A percentile compares a stretch with the other conserved stretches of the same genome.
Conservation (phyloP, 176 grass and related monocot species). For the Melocanna baccifera region DNA sequence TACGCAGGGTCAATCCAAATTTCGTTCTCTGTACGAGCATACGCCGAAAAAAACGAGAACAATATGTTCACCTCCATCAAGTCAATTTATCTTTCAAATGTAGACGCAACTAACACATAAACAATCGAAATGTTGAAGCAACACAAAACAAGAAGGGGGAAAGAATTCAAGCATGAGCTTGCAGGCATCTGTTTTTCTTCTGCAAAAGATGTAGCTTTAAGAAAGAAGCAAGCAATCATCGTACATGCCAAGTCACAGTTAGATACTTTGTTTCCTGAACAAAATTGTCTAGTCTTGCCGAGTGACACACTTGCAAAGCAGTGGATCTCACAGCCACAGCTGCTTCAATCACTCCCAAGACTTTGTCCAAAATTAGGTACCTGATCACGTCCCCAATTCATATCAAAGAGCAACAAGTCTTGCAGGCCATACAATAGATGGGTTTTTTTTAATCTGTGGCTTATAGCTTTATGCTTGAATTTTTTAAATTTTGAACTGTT, state of each 20-base stretch:
- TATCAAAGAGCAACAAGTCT: neutral
- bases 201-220: neutral
- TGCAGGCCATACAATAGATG: neutral
- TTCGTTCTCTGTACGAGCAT: neutral
- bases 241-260: neutral
- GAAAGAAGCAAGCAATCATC: constrained; percentile 2
- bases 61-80: neutral
- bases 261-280: neutral
- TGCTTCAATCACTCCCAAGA: neutral
- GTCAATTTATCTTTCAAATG: too few relatives aligned
- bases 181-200: neutral
- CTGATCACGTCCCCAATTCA: neutral
- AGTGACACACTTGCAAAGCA: neutral
- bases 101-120: constrained; percentile 12
- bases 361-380: neutral
- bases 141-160: neutral
- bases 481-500: too few relatives aligned
- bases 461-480: too few relatives aligned
- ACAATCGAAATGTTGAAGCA: neutral
- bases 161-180: neutral
- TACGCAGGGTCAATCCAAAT: neutral
- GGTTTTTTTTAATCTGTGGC: accelerated
- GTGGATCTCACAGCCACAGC: neutral
- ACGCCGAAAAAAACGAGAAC: neutral
- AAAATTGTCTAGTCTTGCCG: neutral